A percentile compares a stretch with the other conserved stretches of the same genome.
Evolutionary conservation across 192 early-diverging fungal species (phyloP).

Genomic region (Umbelopsis isabellina): DNA sequence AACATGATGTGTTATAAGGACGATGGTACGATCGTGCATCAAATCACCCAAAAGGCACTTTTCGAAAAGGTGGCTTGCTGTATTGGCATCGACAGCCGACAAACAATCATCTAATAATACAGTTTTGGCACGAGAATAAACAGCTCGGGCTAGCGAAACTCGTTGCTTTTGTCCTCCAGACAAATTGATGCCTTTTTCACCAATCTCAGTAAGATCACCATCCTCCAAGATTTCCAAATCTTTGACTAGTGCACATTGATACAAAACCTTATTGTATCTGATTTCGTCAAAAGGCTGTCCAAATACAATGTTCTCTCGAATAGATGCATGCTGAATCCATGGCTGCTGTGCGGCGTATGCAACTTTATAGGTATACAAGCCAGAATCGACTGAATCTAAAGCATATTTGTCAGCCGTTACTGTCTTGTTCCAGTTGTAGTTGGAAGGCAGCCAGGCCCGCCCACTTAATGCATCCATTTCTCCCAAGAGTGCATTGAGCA

Average conservation of each 20-base stretch:
- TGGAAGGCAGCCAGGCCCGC: conserved; percentile 32
- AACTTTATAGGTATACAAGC: conserved; percentile 32
- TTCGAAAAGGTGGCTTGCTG: conserved; percentile 51
- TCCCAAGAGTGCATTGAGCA: conserved; percentile 56
- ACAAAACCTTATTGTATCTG: conserved; percentile 67
- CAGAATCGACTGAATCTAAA: conserved; percentile 23
- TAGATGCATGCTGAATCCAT: conserved; percentile 65
- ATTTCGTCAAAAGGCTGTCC: conserved; percentile 51
- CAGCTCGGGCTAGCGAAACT: conserved; percentile 77
- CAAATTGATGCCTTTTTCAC: conserved; percentile 66
- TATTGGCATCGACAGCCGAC: conserved; percentile 54
- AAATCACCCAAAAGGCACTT: conserved; percentile 61
- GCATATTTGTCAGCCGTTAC: conserved; percentile 23
- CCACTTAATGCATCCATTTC: conserved; percentile 54
- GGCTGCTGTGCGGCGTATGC: conserved; percentile 55
- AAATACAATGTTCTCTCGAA: conserved; percentile 79
- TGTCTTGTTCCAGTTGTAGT: conserved; percentile 25
- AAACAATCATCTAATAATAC: conserved; percentile 85
- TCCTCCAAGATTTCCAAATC: conserved; percentile 67
- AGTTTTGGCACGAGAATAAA: conserved; percentile 70
- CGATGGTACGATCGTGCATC: conserved; percentile 74
- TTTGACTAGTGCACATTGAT: conserved; percentile 68
- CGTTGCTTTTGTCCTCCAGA: conserved; percentile 80
- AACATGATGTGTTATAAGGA: conserved; percentile 82
- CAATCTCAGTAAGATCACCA: conserved; percentile 74